Evolutionary conservation across 2,329 filamentous ascomycete species (phyloP).

Genomic region (Diaporthe helianthi): DNA sequence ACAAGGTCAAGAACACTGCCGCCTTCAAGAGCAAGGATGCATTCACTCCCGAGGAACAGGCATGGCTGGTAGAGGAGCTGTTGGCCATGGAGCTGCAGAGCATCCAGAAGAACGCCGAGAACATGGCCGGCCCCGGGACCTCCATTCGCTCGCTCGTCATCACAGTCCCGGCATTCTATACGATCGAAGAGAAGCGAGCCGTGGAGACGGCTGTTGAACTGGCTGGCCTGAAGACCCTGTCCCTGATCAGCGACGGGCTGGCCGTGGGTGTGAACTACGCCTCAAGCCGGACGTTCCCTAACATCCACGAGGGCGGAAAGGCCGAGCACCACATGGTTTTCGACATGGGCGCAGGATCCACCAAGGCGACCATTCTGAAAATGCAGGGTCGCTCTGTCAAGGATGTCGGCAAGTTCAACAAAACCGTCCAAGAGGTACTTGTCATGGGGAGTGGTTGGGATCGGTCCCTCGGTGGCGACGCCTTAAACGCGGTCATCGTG

Average conservation of each 20-base stretch:
- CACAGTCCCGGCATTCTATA: slow-evolving; percentile 90
- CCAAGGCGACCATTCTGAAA: slow-evolving; percentile 86
- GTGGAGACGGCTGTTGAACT: slow-evolving; percentile 84
- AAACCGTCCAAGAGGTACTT: slow-evolving; percentile 94
- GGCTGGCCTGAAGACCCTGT: slow-evolving; percentile 85
- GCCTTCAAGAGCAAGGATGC: slow-evolving; percentile 78
- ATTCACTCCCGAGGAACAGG: slow-evolving; percentile 67
- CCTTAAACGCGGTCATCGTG: slow-evolving; percentile 85
- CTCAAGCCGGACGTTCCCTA: slow-evolving; percentile 87
- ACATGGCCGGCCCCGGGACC: slow-evolving; percentile 76
- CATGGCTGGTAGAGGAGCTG: slow-evolving; percentile 87
- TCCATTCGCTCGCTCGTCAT: slow-evolving; percentile 83
- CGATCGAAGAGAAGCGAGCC: slow-evolving; percentile 86
- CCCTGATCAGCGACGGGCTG: slow-evolving; percentile 85
- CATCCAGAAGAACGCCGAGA: slow-evolving; percentile 87
- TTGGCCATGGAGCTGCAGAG: slow-evolving; percentile 96
- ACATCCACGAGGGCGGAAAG: slow-evolving; percentile 79
- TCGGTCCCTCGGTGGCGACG: slow-evolving; percentile 85
- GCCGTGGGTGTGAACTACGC: slow-evolving; percentile 96
- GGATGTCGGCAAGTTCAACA: slow-evolving; percentile 91
- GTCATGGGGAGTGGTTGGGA: slow-evolving; percentile 90
- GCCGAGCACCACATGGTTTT: slow-evolving; percentile 93
- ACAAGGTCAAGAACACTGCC: slow-evolving; percentile 70
- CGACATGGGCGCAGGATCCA: slow-evolving; percentile 96
- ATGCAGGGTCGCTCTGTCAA: slow-evolving; percentile 92